Base-by-base conservation (phyloP, 2,329 filamentous ascomycete species). In the Cladophialophora bantiana region DNA sequence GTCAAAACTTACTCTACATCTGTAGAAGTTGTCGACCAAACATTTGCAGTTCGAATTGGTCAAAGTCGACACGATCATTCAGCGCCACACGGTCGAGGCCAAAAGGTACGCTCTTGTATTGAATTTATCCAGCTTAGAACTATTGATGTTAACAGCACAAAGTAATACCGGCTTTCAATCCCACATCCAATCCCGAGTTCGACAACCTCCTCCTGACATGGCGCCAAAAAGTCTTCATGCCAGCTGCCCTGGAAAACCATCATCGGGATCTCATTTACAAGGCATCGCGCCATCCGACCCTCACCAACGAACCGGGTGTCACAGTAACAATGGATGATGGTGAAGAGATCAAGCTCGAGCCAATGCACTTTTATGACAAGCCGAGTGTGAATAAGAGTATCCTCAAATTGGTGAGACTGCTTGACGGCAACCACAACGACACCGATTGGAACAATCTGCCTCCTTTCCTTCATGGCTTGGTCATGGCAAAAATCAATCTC, bases 201-300 rank as follows among this genome's bases (percentile, higher is more conserved):
- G 77, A 82, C 69, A 70, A 77, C 52, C 73, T 78, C 57, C 76
- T 83, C 36, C 70, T 75, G 34, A 75, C 74, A 66, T 81, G 79
- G 73, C 80, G 81, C 69, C 72, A 81, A 67, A 76, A 78, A 48
- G 74, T 82, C 58, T 82, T 83, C 72, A 78, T 82, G 36, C 81
- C 81, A 34, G 75, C 74, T 57, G 76, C 76, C 42, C 76, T 83
- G 4, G 72, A 74, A 40, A 65, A 72, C 5, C 74, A 74, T 50
- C 80, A 82, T 64, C 75, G 75, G 66, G 75, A 73, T 48, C 74
- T 79, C 53, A 77, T 82, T 64, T 82, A 79, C 73, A 76, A 77
- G 58, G 67, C 75, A 36, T 77, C 75, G 42, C 75, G 78, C 54
- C 73, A 75, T 45, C 72, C 75, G 13, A 71, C 75, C 59, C 73